Evolutionary conservation across 768 basidiomycete species (phyloP).

Genomic region (Psilocybe cubensis): DNA sequence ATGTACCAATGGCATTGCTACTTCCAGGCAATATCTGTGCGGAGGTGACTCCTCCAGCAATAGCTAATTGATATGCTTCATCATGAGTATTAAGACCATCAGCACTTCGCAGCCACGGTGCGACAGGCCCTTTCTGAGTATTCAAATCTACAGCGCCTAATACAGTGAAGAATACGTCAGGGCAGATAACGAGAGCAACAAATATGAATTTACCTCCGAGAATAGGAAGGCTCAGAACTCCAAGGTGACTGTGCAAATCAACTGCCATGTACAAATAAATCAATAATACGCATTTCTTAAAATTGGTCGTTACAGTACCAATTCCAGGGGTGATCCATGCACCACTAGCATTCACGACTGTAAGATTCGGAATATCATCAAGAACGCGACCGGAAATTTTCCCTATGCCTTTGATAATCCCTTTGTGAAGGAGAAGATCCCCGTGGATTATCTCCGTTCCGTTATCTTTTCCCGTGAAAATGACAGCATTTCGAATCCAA

Average conservation of each 20-base stretch:
- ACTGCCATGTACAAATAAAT: conserved; percentile 41
- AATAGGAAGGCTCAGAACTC: conserved; percentile 68
- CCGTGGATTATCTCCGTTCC: conserved; percentile 59
- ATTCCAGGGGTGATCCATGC: conserved; percentile 72
- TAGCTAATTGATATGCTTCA: conserved; percentile 68
- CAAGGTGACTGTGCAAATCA: conserved; percentile 82
- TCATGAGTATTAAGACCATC: conserved; percentile 91
- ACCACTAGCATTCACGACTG: conserved; percentile 61
- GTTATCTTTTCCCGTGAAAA: conserved; percentile 64
- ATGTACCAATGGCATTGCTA: conserved; percentile 70
- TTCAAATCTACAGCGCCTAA: conserved; percentile 60
- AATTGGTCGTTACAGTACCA: conserved; percentile 38
- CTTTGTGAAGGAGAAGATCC: conserved; percentile 70
- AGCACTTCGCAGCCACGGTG: conserved; percentile 80
- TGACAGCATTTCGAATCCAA: conserved; percentile 71
- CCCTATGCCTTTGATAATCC: conserved; percentile 63
- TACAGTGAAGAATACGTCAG: not conserved
- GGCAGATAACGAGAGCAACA: not conserved
- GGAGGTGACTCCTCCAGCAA: conserved; percentile 89
- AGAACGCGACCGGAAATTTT: conserved; percentile 44
- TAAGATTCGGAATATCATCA: conserved; percentile 46
- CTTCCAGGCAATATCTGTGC: conserved; percentile 82
- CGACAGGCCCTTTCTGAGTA: conserved; percentile 66
- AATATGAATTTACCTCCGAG: conserved; percentile 36
- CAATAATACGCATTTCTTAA: not conserved